Conservation (phyloP, 257 asterid genomes). For the Paraleonurus japonicus region DNA sequence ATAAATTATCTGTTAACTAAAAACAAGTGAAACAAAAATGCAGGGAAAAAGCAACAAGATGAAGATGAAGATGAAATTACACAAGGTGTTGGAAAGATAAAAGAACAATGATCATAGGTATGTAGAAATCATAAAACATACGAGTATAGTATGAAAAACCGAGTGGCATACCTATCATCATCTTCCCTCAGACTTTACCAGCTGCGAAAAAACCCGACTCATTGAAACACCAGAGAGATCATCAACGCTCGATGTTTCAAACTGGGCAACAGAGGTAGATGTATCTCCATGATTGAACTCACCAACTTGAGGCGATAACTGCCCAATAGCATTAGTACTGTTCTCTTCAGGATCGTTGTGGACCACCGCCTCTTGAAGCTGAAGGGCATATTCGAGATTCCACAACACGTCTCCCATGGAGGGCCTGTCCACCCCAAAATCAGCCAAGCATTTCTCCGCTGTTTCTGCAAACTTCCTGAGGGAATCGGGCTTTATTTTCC, state of each 20-base stretch:
- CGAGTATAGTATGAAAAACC: background rate
- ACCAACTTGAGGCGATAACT: slow-evolving; percentile 43
- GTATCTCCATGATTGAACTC: slow-evolving; percentile 34
- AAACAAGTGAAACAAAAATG: background rate
- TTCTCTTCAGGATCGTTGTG: slow-evolving; percentile 60
- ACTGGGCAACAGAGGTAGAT: slow-evolving; percentile 31
- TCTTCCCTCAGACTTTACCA: slow-evolving; percentile 70
- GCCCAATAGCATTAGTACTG: slow-evolving; percentile 51
- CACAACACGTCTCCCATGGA: slow-evolving; percentile 65
- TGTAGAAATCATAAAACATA: slow-evolving; percentile 4
- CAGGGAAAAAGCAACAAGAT: background rate
- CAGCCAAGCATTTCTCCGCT: slow-evolving; percentile 66
- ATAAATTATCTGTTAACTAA: background rate
- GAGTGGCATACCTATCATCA: slow-evolving; percentile 22
- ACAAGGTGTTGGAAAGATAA: background rate
- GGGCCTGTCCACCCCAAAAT: slow-evolving; percentile 56
- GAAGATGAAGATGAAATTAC: background rate
- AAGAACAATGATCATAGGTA: background rate
- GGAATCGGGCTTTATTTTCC: slow-evolving; percentile 48
- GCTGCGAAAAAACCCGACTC: slow-evolving; percentile 68
- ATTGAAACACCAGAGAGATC: slow-evolving; percentile 63
- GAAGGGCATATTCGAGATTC: slow-evolving; percentile 61
- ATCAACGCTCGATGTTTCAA: slow-evolving; percentile 43
- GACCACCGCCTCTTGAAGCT: slow-evolving; percentile 54
- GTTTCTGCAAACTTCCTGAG: slow-evolving; percentile 57